Conservation (phyloP, 352 stramenopile species). For the Phytophthora hybrid region DNA sequence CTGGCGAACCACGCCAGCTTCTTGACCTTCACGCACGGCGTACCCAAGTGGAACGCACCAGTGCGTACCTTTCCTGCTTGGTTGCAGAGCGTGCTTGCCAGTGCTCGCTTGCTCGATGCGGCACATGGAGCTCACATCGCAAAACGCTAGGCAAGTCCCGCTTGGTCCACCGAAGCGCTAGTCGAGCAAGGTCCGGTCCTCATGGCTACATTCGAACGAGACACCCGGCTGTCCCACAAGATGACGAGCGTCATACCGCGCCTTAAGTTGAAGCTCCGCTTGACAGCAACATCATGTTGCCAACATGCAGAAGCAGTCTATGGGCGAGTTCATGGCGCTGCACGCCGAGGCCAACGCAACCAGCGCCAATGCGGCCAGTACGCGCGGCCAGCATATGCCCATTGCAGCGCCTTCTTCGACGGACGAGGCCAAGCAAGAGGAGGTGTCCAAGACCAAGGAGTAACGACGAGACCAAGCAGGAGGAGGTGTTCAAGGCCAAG, state of each 20-base stretch:
- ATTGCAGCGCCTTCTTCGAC: background rate
- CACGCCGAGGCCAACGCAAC: slow-evolving; percentile 2
- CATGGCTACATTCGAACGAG: slow-evolving; percentile 17
- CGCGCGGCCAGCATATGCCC: background rate
- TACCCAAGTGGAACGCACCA: slow-evolving; percentile 59
- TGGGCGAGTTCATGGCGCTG: slow-evolving; percentile 26
- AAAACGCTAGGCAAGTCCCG: slow-evolving; percentile 11
- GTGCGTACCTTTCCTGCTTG: slow-evolving; percentile 18
- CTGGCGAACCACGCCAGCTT: slow-evolving; percentile 84
- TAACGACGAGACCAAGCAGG: too few species aligned
- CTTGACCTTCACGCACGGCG: slow-evolving; percentile 83
- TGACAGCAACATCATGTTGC: background rate
- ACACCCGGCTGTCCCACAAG: slow-evolving; percentile 7
- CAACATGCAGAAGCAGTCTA: slow-evolving; percentile 6
- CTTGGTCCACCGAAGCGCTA: background rate
- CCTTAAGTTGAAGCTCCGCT: slow-evolving; percentile 24
- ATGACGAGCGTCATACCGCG: slow-evolving; percentile 3
- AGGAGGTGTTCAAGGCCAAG: too few species aligned
- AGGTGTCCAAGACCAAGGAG: slow-evolving; percentile 11
- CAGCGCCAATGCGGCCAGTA: too few species aligned
- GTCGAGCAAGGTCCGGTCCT: background rate
- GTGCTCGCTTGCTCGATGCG: background rate
- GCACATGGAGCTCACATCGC: slow-evolving; percentile 11
- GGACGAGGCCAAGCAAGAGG: background rate
- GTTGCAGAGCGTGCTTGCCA: background rate